Evolutionary conservation across 73 alveolate species (phyloP).

Genomic region (Uronychia binucleata): DNA sequence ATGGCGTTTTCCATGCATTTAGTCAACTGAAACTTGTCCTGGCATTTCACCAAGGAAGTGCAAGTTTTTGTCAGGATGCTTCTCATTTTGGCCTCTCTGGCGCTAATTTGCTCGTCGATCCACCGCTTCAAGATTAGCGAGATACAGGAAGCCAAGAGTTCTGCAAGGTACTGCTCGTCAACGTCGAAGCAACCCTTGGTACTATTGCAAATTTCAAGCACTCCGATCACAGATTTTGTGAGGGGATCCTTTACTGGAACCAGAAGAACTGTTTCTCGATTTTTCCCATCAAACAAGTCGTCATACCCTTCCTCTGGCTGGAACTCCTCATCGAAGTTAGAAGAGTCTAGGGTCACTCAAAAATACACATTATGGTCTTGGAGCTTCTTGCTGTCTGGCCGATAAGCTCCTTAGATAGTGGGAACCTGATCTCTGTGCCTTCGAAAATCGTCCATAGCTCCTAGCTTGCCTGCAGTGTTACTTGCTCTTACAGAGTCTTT

Average conservation of each 20-base stretch:
- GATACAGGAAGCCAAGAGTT: background rate
- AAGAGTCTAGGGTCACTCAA: background rate
- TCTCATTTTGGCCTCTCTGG: background rate
- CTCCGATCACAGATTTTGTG: background rate
- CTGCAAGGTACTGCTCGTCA: background rate
- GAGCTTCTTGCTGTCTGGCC: background rate
- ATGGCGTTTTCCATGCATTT: background rate
- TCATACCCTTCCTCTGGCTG: background rate
- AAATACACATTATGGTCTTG: background rate
- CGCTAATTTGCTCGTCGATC: background rate
- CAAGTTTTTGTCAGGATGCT: background rate
- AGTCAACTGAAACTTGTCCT: conserved; percentile 4
- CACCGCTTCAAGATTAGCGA: background rate
- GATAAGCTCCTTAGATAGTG: background rate
- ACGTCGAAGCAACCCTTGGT: background rate
- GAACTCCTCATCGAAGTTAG: background rate
- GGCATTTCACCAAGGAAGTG: background rate
- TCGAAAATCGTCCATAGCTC: conserved; percentile 38
- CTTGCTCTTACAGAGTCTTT: background rate
- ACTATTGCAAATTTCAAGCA: conserved; percentile 7
- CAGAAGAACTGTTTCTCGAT: background rate
- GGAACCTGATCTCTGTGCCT: conserved; percentile 15
- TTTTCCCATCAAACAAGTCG: background rate
- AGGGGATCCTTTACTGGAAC: conserved; percentile 6
- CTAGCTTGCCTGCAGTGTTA: background rate